A percentile compares a stretch with the other conserved stretches of the same genome.
phyloP scores from a whole-genome alignment of 257 asterid species.

The Ilex aquifolium region DNA sequence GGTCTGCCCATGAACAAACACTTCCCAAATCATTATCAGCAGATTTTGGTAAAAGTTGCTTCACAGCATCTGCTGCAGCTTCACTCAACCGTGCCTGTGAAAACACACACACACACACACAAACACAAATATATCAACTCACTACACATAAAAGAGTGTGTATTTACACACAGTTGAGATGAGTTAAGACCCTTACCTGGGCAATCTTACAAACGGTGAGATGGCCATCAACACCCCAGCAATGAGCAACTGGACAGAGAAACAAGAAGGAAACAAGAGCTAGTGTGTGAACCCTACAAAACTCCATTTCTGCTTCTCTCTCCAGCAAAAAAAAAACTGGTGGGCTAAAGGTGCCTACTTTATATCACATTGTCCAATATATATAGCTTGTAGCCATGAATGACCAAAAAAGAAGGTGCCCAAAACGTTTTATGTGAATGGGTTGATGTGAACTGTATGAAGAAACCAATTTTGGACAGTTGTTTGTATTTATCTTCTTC shows the following conservation, averaged over 20 bases:
- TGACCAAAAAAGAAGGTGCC: not conserved
- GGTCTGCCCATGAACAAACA: conserved; percentile 82
- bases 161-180: not conserved
- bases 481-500: not conserved
- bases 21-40: conserved; percentile 61
- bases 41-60: conserved; percentile 49
- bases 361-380: not conserved
- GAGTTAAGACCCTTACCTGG: conserved; percentile 36
- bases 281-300: conserved; percentile 12
- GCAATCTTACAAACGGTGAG: conserved; percentile 64
- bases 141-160: not conserved
- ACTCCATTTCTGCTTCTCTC: conserved; percentile 27
- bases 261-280: conserved; percentile 22
- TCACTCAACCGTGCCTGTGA: conserved; percentile 56
- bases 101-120: not conserved
- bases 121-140: not conserved
- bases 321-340: not conserved
- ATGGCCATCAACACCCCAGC: conserved; percentile 93
- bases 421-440: too few species aligned
- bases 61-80: conserved; percentile 67
- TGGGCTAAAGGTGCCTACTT: not conserved
- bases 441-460: conserved; percentile 10
- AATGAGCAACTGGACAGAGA: conserved; percentile 35
- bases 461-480: not conserved
- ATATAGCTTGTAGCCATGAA: too few species aligned